A percentile compares a stretch with the other conserved stretches of the same genome.
Evolutionary conservation across 2,329 filamentous ascomycete species (phyloP).

Genomic region (Cladorrhinum sp.): DNA sequence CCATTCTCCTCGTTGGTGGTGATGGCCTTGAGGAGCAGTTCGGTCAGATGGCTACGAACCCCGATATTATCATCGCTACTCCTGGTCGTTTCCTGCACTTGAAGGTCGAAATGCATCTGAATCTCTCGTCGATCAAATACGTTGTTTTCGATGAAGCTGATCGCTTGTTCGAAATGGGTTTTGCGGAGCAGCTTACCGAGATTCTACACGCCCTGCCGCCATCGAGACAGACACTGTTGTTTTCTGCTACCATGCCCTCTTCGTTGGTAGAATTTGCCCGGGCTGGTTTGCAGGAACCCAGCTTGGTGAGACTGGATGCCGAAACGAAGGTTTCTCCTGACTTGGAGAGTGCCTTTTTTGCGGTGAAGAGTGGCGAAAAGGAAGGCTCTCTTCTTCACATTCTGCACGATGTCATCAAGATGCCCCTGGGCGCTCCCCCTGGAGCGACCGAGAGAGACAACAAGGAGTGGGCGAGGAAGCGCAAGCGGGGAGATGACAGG

Average conservation of each 20-base stretch:
- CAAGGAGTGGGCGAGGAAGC: conserved; percentile 60
- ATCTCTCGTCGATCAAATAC: conserved; percentile 87
- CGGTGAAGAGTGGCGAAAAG: conserved; percentile 87
- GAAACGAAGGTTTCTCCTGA: conserved; percentile 96
- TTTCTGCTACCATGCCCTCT: conserved; percentile 91
- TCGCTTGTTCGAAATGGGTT: conserved; percentile 97
- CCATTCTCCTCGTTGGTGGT: conserved; percentile 87
- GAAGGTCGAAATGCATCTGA: conserved; percentile 92
- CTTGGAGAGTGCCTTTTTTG: conserved; percentile 92
- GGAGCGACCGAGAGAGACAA: conserved; percentile 46
- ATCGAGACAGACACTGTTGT: conserved; percentile 84
- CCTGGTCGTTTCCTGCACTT: conserved; percentile 94
- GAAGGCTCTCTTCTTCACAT: conserved; percentile 89
- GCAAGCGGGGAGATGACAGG: conserved; percentile 61
- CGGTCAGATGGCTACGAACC: conserved; percentile 85
- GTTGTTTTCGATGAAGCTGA: conserved; percentile 98
- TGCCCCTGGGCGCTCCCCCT: conserved; percentile 68
- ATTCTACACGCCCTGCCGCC: conserved; percentile 85
- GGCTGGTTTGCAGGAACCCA: conserved; percentile 89
- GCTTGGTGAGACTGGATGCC: conserved; percentile 82
- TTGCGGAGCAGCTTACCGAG: conserved; percentile 87
- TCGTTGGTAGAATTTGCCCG: conserved; percentile 94
- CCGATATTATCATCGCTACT: conserved; percentile 95
- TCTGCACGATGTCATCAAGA: conserved; percentile 86
- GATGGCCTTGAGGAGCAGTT: conserved; percentile 97